Base-by-base conservation (phyloP, 2,329 filamentous ascomycete species). In the Gremmenia infestans region DNA sequence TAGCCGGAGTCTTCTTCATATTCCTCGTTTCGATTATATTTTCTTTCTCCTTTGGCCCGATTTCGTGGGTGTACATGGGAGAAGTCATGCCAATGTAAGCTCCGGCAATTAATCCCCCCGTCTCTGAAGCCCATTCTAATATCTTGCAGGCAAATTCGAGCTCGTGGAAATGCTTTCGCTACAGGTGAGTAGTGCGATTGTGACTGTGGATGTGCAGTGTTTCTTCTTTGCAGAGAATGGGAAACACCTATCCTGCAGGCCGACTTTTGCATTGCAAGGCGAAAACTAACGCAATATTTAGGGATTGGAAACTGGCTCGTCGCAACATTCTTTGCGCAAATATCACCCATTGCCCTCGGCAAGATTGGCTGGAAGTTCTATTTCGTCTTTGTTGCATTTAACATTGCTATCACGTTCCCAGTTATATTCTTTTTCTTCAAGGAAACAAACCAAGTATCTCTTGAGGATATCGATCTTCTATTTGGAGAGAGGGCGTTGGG, bases 131-230 rank as follows among this genome's bases (percentile, higher is more conserved):
- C 80, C 80, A 3, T 77, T 81, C 65, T 77, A 74, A 0, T 87
- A 83, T 82, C 75, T 87, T 1, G 87, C 88, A 68, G 81, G 71
- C 81, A 82, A 60, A 87, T 86, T 53, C 81, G 85, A 35, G 79
- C 79, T 5, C 74, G 77, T 22, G 81, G 81, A 2, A 80, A 77
- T 48, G 80, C 81, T 4, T 82, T 83, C 59, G 79, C 80, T 0
- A 82, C 81, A 0, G 79, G 28, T 32, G 28, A 32, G 28, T 32
- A 12, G 28, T 32, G 28, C 1, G 28, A 32, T 32, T 32, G 9
- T 12, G 25, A 25, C 6, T 25, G 25, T 25, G 9, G 3, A 9
- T 28, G 28, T 28, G 28, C 28, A 9, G 28, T 8, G 28, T 28
- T 28, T 28, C 28, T 28, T 28, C 28, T 28, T 28, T 28, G 3